These are phyloP conservation scores for Schoenoplectus tabernaemontani DNA, from an alignment of 202 grass and related monocot species.

Conservation along the genomic window DNA sequence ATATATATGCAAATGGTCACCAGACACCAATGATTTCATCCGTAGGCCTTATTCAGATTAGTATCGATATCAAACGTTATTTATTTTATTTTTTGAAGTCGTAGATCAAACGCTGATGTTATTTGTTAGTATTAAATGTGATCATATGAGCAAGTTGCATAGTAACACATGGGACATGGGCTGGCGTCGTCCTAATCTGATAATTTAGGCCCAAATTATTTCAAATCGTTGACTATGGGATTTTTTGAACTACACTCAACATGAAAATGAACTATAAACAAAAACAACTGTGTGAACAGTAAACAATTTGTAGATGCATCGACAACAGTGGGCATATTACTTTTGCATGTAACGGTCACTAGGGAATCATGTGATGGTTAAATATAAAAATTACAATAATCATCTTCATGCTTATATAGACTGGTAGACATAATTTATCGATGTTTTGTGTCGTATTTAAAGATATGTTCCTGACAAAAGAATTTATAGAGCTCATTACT, in stretches of 20 bases:
- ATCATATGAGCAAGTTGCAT: not conserved
- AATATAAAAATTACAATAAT: not conserved
- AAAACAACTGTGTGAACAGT: not conserved
- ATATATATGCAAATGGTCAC: not conserved
- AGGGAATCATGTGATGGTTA: not conserved
- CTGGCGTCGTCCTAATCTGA: not conserved
- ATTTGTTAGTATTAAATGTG: not conserved
- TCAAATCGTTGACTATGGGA: not conserved
- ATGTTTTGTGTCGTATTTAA: not conserved
- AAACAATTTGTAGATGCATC: not conserved
- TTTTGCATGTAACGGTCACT: conserved; percentile 8
- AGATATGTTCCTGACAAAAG: not conserved
- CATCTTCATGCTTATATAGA: not conserved
- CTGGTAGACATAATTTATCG: not conserved
- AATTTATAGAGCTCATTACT: not conserved
- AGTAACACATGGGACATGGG: not conserved
- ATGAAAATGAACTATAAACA: not conserved
- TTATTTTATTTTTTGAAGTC: not conserved
- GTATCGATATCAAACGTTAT: not conserved
- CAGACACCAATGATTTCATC: not conserved
- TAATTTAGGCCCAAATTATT: not conserved
- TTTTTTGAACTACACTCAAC: not conserved
- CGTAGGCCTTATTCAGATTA: not conserved
- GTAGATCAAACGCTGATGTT: not conserved
- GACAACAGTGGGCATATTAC: not conserved